Evolutionary conservation across 331 rosid species (phyloP).

Genomic region (Pyrus hybrid): DNA sequence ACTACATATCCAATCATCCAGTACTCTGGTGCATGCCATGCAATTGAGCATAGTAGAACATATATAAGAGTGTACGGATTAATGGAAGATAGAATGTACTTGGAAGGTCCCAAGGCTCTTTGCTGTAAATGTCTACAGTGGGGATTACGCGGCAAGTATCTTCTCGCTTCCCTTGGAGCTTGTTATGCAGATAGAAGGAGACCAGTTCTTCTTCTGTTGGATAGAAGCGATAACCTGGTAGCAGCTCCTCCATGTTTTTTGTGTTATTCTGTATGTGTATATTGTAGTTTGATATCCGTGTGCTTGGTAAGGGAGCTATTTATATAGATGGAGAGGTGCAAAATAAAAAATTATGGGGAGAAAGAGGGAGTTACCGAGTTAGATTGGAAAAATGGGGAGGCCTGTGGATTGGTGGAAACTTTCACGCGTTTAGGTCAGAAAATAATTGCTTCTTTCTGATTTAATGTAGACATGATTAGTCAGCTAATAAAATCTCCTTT

Average conservation of each 20-base stretch:
- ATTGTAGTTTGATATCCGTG: neutral
- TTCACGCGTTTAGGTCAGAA: constrained; percentile 41
- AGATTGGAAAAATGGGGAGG: constrained; percentile 15
- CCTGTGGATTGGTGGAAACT: constrained; percentile 14
- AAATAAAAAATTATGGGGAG: neutral
- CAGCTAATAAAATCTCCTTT: constrained; percentile 1
- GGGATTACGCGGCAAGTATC: constrained; percentile 47
- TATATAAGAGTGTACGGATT: neutral
- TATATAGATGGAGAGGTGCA: neutral
- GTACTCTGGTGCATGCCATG: no score
- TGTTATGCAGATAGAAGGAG: constrained; percentile 54
- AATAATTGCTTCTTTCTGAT: neutral
- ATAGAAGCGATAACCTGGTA: constrained; percentile 71
- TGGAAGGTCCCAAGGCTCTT: constrained; percentile 76
- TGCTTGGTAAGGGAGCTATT: neutral
- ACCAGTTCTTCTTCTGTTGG: constrained; percentile 82
- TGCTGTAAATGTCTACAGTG: constrained; percentile 39
- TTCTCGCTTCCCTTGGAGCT: constrained; percentile 35
- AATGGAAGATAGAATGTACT: constrained; percentile 13
- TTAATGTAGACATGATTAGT: neutral
- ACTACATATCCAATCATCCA: no score
- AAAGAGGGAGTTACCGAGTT: constrained; percentile 18
- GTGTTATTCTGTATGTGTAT: neutral
- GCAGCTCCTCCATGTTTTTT: constrained; percentile 12
- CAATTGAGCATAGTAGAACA: no score